Evolutionary conservation across 2,329 filamentous ascomycete species (phyloP).

Genomic region (Penicillium sp.): DNA sequence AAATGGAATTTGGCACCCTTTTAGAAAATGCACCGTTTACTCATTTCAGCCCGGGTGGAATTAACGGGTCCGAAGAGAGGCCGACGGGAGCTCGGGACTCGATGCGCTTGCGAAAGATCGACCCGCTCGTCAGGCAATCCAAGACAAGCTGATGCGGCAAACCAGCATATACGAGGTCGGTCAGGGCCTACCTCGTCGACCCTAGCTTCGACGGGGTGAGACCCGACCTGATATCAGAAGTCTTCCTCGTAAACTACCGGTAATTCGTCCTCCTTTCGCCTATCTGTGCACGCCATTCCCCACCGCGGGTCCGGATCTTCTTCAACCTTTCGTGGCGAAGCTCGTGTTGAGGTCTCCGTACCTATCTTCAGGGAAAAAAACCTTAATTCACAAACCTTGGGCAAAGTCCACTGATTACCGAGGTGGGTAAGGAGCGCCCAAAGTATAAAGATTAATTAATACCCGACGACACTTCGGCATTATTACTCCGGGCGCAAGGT

Average conservation of each 20-base stretch:
- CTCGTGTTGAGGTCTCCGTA: background rate
- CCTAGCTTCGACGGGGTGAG: background rate
- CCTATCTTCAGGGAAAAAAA: background rate
- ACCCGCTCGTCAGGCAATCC: background rate
- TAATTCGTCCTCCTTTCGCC: background rate
- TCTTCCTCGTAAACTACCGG: background rate
- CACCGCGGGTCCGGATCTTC: background rate
- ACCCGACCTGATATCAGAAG: background rate
- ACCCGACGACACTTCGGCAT: background rate
- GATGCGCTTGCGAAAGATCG: background rate
- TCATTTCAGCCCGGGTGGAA: background rate
- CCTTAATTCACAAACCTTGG: background rate
- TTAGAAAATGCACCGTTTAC: background rate
- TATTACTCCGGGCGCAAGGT: background rate
- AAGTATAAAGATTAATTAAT: background rate
- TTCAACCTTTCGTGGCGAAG: background rate
- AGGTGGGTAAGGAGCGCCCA: background rate
- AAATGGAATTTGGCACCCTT: background rate
- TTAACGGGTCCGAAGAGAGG: background rate
- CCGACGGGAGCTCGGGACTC: background rate
- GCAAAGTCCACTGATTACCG: background rate
- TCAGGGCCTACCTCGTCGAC: background rate
- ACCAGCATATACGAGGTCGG: background rate
- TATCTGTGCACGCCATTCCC: background rate
- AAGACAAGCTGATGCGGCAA: background rate